These are phyloP conservation scores for Sporothrix protearum DNA, from an alignment of 2,329 filamentous ascomycete genomes.

Conservation along the genomic window DNA sequence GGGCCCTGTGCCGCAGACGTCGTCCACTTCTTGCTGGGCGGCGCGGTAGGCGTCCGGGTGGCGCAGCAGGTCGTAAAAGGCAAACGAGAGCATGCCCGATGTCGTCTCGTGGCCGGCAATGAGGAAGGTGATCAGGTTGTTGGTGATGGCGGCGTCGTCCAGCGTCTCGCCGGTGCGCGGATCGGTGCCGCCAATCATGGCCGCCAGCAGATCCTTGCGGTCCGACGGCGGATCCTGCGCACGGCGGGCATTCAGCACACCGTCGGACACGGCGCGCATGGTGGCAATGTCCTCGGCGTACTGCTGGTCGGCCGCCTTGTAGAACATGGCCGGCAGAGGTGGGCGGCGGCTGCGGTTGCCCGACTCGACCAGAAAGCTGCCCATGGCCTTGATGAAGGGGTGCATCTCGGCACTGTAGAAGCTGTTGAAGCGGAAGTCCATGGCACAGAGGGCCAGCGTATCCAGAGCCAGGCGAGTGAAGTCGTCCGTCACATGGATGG, in stretches of 20 bases:
- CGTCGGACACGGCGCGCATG: conserved; percentile 21
- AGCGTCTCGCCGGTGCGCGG: conserved; percentile 64
- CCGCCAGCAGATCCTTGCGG: conserved; percentile 63
- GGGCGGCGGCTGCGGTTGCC: conserved; percentile 21
- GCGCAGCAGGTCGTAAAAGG: conserved; percentile 49
- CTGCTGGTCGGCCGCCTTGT: conserved; percentile 19
- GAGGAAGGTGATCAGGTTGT: conserved; percentile 14
- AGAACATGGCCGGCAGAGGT: conserved; percentile 6
- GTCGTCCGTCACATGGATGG: conserved; percentile 60
- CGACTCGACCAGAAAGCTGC: conserved; percentile 42
- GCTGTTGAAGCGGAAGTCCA: conserved; percentile 59
- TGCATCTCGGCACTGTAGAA: conserved; percentile 63
- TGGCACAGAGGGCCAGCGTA: conserved; percentile 57
- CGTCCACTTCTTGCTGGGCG: conserved; percentile 53
- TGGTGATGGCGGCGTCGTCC: conserved; percentile 45
- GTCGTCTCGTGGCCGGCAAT: conserved; percentile 52
- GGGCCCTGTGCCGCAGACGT: conserved; percentile 44
- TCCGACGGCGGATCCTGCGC: conserved; percentile 38
- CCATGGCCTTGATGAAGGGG: conserved; percentile 66
- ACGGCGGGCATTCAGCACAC: conserved; percentile 23
- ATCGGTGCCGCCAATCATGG: conserved; percentile 67
- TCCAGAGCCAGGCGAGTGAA: conserved; percentile 62
- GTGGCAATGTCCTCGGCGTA: conserved; percentile 19
- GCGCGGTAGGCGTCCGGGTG: conserved; percentile 45
- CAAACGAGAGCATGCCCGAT: conserved; percentile 50